Base-by-base conservation (phyloP, 1,284 basidiomycete genomes). In the Puccinia novopanici region DNA sequence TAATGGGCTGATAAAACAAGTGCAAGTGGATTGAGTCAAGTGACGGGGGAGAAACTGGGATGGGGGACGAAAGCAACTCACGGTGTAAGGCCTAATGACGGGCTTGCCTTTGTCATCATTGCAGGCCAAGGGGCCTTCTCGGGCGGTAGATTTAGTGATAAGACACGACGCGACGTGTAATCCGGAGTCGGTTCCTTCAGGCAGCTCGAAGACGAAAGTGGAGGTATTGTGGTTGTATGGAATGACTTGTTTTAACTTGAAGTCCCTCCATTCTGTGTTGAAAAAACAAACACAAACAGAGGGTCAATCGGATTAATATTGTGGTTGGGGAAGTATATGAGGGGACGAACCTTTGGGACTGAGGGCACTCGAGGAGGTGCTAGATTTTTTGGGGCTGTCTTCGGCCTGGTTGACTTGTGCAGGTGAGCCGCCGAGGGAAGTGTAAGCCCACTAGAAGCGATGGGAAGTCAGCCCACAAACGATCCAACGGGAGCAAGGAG, bases 161-260 rank as follows among this genome's bases (percentile, higher is more conserved):
- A 90, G 83, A 30, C 91, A 86, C 87, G 90, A 87, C 48, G 89
- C 85, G 70, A 93, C 89, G 19, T 92, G 91, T 42, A 94, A 88
- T 42, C 93, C 89, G 9, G 93, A 91, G 3, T 91, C 91, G 82
- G 92, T 89, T 82, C 91, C 90, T 74, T 93, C 90, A 54, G 93
- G 93, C 54, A 98, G 89, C 84, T 91, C 91, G 85, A 99, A 97
- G 80, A 92, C 88, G 87, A 94, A 96, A 82, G 84, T 84, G 90
- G 91, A 82, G 0, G 73, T 42, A 74, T 79, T 79, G 55, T 79
- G 77, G 40, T 79, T 79, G 68, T 79, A 79, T 40, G 77, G 77
- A 45, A 79, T 37, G 24, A 79, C 68, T 79, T 79, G 40, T 45
- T 79, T 50, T 24, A 79, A 63, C 45, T 71, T 72, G 50, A 79